These are phyloP conservation scores for Populus trichocarpa DNA, from an alignment of 441 rosid species.

Conservation along the genomic window DNA sequence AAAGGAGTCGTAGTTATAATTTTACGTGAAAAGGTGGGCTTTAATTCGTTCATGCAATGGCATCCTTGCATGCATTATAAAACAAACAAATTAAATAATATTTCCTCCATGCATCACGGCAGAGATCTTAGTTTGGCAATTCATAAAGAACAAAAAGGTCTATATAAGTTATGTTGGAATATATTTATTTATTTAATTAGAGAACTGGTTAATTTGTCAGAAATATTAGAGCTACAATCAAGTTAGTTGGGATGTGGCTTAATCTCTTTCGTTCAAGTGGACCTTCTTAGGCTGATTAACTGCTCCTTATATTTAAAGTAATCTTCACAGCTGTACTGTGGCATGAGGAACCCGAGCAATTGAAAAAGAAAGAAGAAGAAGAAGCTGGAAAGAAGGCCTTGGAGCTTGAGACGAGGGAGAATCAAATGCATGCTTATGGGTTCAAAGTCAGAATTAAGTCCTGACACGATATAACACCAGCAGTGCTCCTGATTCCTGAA, in stretches of 20 bases:
- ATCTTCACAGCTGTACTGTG: neutral
- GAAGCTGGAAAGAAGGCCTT: neutral
- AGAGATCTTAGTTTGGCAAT: neutral
- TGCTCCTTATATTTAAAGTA: neutral
- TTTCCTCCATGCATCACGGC: neutral
- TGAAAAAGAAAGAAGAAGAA: neutral
- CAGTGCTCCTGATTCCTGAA: conserved; percentile 5
- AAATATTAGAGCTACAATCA: neutral
- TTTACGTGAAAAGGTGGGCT: neutral
- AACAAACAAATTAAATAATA: neutral
- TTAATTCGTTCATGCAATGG: neutral
- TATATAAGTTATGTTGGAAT: neutral
- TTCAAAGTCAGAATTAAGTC: neutral
- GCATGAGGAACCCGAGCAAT: neutral
- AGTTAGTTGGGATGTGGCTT: neutral
- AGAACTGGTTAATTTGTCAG: neutral
- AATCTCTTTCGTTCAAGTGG: neutral
- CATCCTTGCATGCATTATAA: neutral
- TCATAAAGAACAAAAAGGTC: neutral
- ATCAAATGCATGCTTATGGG: neutral
- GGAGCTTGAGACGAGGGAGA: neutral
- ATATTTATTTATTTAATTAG: neutral
- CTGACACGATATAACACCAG: conserved; percentile 4
- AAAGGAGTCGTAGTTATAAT: neutral
- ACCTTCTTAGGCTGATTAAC: neutral